Evolutionary conservation across 805 yeast species (phyloP), one percentile per base, ranked within the genome.

Genomic region (Candida rishiriensis): DNA sequence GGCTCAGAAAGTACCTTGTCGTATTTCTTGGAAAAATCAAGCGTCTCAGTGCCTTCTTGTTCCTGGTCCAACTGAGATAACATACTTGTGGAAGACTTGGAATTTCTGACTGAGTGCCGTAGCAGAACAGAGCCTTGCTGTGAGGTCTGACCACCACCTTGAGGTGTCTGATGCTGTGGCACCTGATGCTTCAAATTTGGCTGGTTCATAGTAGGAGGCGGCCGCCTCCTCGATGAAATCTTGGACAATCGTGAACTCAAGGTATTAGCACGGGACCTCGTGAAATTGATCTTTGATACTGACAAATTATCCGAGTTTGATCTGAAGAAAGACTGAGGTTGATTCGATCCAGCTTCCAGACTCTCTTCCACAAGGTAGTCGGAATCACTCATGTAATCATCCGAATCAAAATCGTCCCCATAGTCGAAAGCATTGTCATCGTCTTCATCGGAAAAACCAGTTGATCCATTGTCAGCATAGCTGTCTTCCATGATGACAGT

Each of bases 341-440:
- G 26, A 11, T 32, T 36, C 3, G 41, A 21, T 36, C 33, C 30
- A 17, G 40, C 12, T n/a, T 34, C 30, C 10, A 47, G 28, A 37
- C 52, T 54, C 7, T 51, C 59, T 12, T 52, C 60, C 0, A 49
- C 53, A 8, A 50, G 17, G 29, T 52, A 46, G 39, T 57, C 59
- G 3, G 62, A 60, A 34, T 61, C 61, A 17, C 54, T 49, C 4
- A 58, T 39, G 30, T 50, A 58, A 37, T 59, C 60, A 36, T 60
- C 68, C 0, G 62, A 59, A 30, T 60, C 66, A 17, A 60, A 51
- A 26, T 48, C 48, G 30, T 44, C 47, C 6, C 33, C 41, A 34
- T 31, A 47, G n/a, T 39, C 21, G n/a, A 36, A 36, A 16, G 38
- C 50, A 29, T 40, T 47, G 3, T 36, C 45, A 10, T 38, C 47